A percentile compares a stretch with the other conserved stretches of the same genome.
Conservation (phyloP, 2,329 filamentous ascomycete genomes). For the Cladobotryum protrusum region DNA sequence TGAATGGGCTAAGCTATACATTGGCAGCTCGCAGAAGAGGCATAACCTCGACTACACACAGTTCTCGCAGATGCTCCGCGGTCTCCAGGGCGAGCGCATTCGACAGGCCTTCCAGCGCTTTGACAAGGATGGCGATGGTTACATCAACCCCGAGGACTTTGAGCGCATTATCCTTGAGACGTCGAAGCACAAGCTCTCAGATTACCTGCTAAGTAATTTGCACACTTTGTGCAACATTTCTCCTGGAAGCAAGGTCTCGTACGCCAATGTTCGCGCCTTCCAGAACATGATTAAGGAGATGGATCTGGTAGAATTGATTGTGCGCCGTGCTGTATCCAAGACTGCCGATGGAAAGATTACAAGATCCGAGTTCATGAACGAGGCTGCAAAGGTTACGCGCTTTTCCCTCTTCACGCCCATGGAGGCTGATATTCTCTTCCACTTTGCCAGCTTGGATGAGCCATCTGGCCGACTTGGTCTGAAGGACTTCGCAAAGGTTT, state of each 20-base stretch:
- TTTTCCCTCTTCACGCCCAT: conserved; percentile 97
- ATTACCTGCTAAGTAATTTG: conserved; percentile 87
- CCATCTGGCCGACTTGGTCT: conserved; percentile 79
- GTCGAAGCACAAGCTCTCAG: conserved; percentile 90
- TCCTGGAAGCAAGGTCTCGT: conserved; percentile 86
- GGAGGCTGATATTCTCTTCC: conserved; percentile 98
- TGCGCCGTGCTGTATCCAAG: conserved; percentile 78
- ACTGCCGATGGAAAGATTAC: conserved; percentile 90
- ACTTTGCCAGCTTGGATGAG: conserved; percentile 90
- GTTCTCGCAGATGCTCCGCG: conserved; percentile 96
- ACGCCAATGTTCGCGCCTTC: conserved; percentile 95
- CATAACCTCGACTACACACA: conserved; percentile 93
- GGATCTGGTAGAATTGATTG: conserved; percentile 91
- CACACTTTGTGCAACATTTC: conserved; percentile 94
- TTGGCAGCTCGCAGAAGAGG: conserved; percentile 78
- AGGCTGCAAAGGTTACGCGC: conserved; percentile 82
- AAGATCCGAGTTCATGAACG: conserved; percentile 86
- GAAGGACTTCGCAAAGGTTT: conserved; percentile 84
- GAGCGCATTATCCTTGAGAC: conserved; percentile 94
- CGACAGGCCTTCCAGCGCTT: conserved; percentile 90
- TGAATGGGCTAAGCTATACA: conserved; percentile 93
- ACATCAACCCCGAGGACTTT: conserved; percentile 92
- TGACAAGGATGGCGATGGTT: conserved; percentile 87
- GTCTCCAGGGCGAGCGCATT: conserved; percentile 91
- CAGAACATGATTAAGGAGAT: conserved; percentile 98